Evolutionary conservation across 2,329 filamentous ascomycete genomes (phyloP).

Genomic region (Sporothrix humicola): DNA sequence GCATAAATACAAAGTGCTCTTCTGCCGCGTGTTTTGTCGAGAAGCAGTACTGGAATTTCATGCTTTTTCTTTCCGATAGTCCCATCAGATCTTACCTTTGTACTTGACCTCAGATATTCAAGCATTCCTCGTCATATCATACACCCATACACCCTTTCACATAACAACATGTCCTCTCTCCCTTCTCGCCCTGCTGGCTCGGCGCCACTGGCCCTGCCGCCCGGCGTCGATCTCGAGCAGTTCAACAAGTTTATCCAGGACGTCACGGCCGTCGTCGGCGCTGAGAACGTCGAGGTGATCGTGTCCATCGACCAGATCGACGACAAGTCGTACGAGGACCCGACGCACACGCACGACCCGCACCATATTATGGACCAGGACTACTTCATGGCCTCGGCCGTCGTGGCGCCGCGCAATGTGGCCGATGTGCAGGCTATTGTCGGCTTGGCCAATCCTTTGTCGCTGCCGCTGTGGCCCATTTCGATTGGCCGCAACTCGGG

Average conservation of each 20-base stretch:
- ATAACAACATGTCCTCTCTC: background rate
- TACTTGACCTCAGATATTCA: background rate
- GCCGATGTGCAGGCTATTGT: constrained; percentile 56
- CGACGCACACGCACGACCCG: constrained; percentile 50
- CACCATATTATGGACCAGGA: constrained; percentile 52
- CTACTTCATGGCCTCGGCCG: constrained; percentile 50
- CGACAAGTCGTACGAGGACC: constrained; percentile 46
- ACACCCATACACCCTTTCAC: background rate
- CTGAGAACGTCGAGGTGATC: constrained; percentile 45
- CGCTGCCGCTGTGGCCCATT: constrained; percentile 56
- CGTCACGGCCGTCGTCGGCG: background rate
- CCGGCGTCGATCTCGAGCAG: background rate
- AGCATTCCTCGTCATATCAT: background rate
- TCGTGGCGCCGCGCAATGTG: constrained; percentile 51
- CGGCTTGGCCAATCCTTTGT: constrained; percentile 45
- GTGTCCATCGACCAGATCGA: constrained; percentile 42
- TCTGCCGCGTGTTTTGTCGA: background rate
- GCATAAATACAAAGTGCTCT: constrained; percentile 14
- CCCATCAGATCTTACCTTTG: background rate
- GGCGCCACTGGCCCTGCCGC: background rate
- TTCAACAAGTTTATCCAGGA: constrained; percentile 14
- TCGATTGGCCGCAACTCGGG: constrained; percentile 55
- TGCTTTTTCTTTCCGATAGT: no score
- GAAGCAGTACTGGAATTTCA: no score
- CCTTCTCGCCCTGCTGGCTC: background rate